Conservation (phyloP, 495 filamentous ascomycete species). For the Aeminium ludgeri region DNA sequence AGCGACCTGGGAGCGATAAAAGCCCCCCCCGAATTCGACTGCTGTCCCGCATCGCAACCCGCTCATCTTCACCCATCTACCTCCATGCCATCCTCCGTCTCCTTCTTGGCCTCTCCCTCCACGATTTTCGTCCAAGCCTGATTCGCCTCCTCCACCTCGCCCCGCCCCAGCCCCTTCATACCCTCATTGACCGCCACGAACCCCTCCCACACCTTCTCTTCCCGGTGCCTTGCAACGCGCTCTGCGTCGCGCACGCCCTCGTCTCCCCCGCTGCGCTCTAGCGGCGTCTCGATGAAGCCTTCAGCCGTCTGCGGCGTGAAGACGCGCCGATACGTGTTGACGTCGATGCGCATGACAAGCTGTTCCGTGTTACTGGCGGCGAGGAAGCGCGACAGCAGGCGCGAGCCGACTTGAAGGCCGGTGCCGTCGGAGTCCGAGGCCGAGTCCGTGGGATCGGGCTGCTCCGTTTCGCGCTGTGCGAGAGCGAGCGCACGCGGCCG, state of each 20-base stretch:
- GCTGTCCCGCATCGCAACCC: no score
- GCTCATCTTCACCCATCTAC: slow-evolving; percentile 1
- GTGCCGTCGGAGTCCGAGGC: slow-evolving; percentile 28
- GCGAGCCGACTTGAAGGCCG: slow-evolving; percentile 26
- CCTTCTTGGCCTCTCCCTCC: not conserved
- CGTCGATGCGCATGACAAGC: slow-evolving; percentile 61
- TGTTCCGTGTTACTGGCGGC: slow-evolving; percentile 40
- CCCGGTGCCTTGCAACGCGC: slow-evolving; percentile 26
- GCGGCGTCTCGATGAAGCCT: slow-evolving; percentile 3
- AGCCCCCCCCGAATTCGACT: no score
- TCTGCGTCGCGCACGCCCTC: slow-evolving; percentile 28
- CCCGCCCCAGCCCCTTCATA: slow-evolving; percentile 55
- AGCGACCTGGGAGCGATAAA: no score
- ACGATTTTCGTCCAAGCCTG: slow-evolving; percentile 29
- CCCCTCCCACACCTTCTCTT: slow-evolving; percentile 50
- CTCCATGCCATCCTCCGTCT: slow-evolving; percentile 5
- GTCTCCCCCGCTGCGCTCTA: slow-evolving; percentile 8
- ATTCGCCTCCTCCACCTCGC: slow-evolving; percentile 54
- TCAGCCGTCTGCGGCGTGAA: slow-evolving; percentile 55
- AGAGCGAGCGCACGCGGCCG: slow-evolving; percentile 31
- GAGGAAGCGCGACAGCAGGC: slow-evolving; percentile 9
- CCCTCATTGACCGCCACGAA: slow-evolving; percentile 58
- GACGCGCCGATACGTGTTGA: slow-evolving; percentile 65
- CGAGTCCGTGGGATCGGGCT: not conserved
- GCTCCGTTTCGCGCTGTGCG: slow-evolving; percentile 15